Base-by-base conservation (phyloP, 1,284 basidiomycete genomes). In the Cryptococcus floricola region DNA sequence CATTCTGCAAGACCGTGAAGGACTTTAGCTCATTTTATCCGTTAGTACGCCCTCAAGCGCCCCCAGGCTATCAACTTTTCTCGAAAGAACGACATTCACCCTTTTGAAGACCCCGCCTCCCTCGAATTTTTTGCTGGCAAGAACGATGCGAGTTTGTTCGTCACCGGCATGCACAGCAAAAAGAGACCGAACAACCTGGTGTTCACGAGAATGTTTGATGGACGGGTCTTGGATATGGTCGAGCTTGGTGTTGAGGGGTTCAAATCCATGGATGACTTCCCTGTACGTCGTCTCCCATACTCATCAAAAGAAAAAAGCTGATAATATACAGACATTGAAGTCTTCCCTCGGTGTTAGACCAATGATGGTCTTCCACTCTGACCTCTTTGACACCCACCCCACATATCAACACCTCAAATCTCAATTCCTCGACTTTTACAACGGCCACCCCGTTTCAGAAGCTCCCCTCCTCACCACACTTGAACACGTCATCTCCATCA, bases 61-160 rank as follows among this genome's bases (percentile, higher is more conserved):
- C 92, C 93, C 0, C 68, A 96, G 67, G 86, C 86, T 2, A 89
- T 98, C 64, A 85, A 90, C 14, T 99, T 98, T 79, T 89, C 87
- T 56, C 97, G 96, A 78, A 98, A 97, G 79, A 98, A 98, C 76
- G 78, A 81, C 41, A 84, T 98, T 16, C 86, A 89, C 50, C 96
- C 96, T 2, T 98, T 99, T 71, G 95, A 97, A 68, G 84, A 91
- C 60, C 76, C 84, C 3, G 69, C 82, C 14, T 88, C 90, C 2
- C 80, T 99, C 55, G 91, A 91, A 66, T 98, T 98, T 77, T 99
- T 93, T 89, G 81, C 86, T 1, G 70, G 80, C 39, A 99, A 98
- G 80, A 98, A 98, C 78, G 96, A 98, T 67, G 93, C 94, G 1
- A 87, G 86, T 4, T 80, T 98, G 68, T 96, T 98, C 70, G 79